Conservation (phyloP, 1,284 basidiomycete genomes). For the Chalciporus piperatoides region DNA sequence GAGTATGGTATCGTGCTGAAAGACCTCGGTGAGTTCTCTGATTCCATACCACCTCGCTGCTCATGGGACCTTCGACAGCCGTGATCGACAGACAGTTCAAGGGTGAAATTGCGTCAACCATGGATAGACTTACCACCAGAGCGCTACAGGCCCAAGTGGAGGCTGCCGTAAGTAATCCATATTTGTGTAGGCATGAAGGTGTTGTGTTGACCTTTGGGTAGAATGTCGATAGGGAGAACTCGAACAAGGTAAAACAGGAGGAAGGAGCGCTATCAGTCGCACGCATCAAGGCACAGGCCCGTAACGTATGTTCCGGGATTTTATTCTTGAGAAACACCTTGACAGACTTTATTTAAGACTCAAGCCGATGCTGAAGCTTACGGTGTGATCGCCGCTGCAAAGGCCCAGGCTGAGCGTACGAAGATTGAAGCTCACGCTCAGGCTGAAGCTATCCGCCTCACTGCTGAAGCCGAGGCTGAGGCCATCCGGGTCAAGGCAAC, state of each 20-base stretch:
- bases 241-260: slow-evolving; percentile 80
- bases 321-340: slow-evolving; percentile 1
- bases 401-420: slow-evolving; percentile 65
- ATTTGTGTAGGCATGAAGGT: background rate
- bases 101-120: slow-evolving; percentile 75
- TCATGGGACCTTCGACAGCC: slow-evolving; percentile 38
- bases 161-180: slow-evolving; percentile 55
- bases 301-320: slow-evolving; percentile 42
- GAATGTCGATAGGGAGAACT: slow-evolving; percentile 82
- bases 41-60: background rate
- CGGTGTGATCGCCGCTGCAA: slow-evolving; percentile 65
- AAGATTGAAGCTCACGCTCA: slow-evolving; percentile 71
- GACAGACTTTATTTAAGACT: slow-evolving; percentile 38
- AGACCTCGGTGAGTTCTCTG: slow-evolving; percentile 54
- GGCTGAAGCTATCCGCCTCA: slow-evolving; percentile 66
- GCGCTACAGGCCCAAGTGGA: slow-evolving; percentile 80
- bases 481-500: slow-evolving; percentile 60
- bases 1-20: slow-evolving; percentile 79
- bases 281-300: slow-evolving; percentile 65
- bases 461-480: slow-evolving; percentile 70
- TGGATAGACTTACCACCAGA: slow-evolving; percentile 79
- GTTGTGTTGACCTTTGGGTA: slow-evolving; percentile 23
- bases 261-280: slow-evolving; percentile 73
- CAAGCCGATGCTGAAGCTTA: slow-evolving; percentile 74
- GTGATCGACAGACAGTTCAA: slow-evolving; percentile 83